Evolutionary conservation across 2,329 filamentous ascomycete species (phyloP).

Genomic region (Diaporthe nobilis): DNA sequence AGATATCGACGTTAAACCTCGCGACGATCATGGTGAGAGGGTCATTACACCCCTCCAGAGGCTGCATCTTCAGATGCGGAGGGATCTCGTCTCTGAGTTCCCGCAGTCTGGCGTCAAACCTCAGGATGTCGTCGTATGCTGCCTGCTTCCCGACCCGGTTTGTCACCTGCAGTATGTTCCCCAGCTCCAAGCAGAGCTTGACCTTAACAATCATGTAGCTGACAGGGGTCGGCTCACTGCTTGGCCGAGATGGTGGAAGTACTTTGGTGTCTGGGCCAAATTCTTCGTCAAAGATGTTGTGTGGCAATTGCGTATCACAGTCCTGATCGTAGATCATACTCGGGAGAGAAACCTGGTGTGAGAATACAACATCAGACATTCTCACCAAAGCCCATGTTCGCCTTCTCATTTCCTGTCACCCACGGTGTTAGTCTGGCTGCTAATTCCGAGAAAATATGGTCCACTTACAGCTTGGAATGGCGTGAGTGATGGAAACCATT

Average conservation of each 20-base stretch:
- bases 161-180: slow-evolving; percentile 78
- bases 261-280: slow-evolving; percentile 78
- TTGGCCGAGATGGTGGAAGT: slow-evolving; percentile 77
- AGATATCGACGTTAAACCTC: slow-evolving; percentile 84
- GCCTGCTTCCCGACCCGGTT: slow-evolving; percentile 68
- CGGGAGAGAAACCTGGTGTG: slow-evolving; percentile 77
- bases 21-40: slow-evolving; percentile 89
- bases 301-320: slow-evolving; percentile 81
- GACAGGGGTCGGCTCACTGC: slow-evolving; percentile 80
- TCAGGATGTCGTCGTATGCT: slow-evolving; percentile 75
- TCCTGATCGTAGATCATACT: slow-evolving; percentile 81
- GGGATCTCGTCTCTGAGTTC: slow-evolving; percentile 78
- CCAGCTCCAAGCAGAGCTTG: slow-evolving; percentile 76
- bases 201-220: slow-evolving; percentile 85
- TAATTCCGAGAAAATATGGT: background rate
- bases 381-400: slow-evolving; percentile 79
- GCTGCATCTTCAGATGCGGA: slow-evolving; percentile 82
- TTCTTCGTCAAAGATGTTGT: slow-evolving; percentile 87
- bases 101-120: slow-evolving; percentile 73
- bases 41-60: slow-evolving; percentile 82
- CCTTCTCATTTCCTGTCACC: slow-evolving; percentile 75
- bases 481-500: slow-evolving; percentile 78
- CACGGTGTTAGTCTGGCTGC: background rate
- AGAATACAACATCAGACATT: slow-evolving; percentile 82
- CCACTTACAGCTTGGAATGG: slow-evolving; percentile 77